Conservation (phyloP, 1,139 yeast species). For the Diutina catenulata region DNA sequence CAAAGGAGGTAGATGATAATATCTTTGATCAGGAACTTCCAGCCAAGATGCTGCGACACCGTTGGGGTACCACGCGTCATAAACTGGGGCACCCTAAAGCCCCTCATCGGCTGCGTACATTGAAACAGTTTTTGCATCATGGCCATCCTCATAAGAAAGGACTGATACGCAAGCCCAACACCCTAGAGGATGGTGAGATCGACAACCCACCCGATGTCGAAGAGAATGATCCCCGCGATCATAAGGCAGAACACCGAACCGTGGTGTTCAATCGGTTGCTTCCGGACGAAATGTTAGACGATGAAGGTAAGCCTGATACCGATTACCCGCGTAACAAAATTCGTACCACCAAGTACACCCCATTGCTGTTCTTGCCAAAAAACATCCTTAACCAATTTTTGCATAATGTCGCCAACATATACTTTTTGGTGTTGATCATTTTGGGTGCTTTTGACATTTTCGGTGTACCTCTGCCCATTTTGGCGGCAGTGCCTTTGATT, state of each 20-base stretch:
- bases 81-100: slow-evolving; percentile 57
- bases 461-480: slow-evolving; percentile 45
- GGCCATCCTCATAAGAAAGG: slow-evolving; percentile 2
- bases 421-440: slow-evolving; percentile 39
- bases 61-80: slow-evolving; percentile 88
- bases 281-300: slow-evolving; percentile 1
- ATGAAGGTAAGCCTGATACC: slow-evolving; percentile 18
- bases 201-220: neutral
- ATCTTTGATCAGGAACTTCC: neutral
- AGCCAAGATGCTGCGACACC: slow-evolving; percentile 46
- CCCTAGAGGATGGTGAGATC: slow-evolving; percentile 1
- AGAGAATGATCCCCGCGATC: slow-evolving; percentile 3
- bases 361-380: slow-evolving; percentile 42
- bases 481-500: slow-evolving; percentile 48
- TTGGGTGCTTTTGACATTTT: slow-evolving; percentile 43
- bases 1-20: no score
- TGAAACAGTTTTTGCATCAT: slow-evolving; percentile 14
- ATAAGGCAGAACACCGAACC: slow-evolving; percentile 2
- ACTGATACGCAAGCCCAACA: slow-evolving; percentile 1
- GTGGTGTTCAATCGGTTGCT: slow-evolving; percentile 3
- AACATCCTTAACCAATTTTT: slow-evolving; percentile 37
- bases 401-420: slow-evolving; percentile 43
- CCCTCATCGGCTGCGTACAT: slow-evolving; percentile 35
- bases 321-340: slow-evolving; percentile 42
- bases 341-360: slow-evolving; percentile 51